phyloP scores from a whole-genome alignment of 352 stramenopile genomes.

The Globisporangium spinosum region DNA sequence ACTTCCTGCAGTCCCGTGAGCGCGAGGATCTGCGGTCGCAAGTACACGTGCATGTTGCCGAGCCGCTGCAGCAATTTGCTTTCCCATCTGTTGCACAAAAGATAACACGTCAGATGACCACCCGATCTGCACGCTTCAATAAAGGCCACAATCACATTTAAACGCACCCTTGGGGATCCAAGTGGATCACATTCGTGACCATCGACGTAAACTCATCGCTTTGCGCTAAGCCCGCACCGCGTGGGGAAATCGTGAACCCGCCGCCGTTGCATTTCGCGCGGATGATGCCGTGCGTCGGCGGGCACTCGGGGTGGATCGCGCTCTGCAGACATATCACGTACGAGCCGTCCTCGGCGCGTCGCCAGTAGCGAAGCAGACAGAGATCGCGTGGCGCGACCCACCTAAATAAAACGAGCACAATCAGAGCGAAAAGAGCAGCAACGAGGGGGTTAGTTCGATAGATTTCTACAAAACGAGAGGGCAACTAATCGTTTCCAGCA shows the following conservation, averaged over 20 bases:
- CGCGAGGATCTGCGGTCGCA: slow-evolving; percentile 56
- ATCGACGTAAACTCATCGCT: slow-evolving; percentile 57
- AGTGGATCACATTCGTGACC: slow-evolving; percentile 66
- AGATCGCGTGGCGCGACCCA: slow-evolving; percentile 66
- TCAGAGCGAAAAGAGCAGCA: not conserved
- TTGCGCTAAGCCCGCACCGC: slow-evolving; percentile 16
- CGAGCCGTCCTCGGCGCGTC: slow-evolving; percentile 60
- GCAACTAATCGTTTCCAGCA: not conserved
- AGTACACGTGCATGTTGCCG: slow-evolving; percentile 51
- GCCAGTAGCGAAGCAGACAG: slow-evolving; percentile 73
- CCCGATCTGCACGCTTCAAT: too few relatives aligned
- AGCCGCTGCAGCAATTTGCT: slow-evolving; percentile 54
- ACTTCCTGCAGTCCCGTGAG: slow-evolving; percentile 58
- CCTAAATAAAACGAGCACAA: slow-evolving; percentile 20
- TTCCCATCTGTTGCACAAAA: slow-evolving; percentile 34
- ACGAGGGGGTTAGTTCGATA: too few relatives aligned
- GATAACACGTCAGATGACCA: not conserved
- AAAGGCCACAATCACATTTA: not conserved
- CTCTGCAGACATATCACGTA: slow-evolving; percentile 81
- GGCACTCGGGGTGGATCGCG: slow-evolving; percentile 68
- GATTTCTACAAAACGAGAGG: not conserved
- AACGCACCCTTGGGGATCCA: slow-evolving; percentile 48
- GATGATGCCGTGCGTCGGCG: slow-evolving; percentile 52
- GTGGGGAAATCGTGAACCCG: slow-evolving; percentile 60
- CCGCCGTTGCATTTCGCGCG: slow-evolving; percentile 60